phyloP scores from a whole-genome alignment of 306 rosid genomes.

The Rubus parviflorus region DNA sequence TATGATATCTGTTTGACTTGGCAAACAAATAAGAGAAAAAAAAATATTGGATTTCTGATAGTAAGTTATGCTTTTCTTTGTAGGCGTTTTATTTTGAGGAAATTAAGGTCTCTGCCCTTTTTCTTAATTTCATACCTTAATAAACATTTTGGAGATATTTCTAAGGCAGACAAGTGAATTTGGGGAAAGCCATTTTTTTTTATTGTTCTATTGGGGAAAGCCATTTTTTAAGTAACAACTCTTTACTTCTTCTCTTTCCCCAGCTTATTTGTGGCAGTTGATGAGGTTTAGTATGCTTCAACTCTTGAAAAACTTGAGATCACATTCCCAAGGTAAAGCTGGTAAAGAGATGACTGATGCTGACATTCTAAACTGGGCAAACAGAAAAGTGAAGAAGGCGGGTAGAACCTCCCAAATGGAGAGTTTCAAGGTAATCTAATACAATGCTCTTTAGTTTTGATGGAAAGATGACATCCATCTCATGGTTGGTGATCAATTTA shows the following conservation, averaged over 20 bases:
- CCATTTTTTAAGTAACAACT: slow-evolving; percentile 9
- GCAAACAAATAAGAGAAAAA: not conserved
- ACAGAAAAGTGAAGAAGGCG: slow-evolving; percentile 76
- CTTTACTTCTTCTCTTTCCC: slow-evolving; percentile 17
- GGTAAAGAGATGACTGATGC: slow-evolving; percentile 90
- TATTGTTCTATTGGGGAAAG: not conserved
- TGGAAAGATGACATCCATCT: slow-evolving; percentile 1
- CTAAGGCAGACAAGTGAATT: not conserved
- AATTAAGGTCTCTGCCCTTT: not conserved
- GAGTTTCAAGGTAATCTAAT: slow-evolving; percentile 80
- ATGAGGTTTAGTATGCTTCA: slow-evolving; percentile 97
- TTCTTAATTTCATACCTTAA: not conserved
- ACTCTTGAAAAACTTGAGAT: slow-evolving; percentile 90
- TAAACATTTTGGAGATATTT: not conserved
- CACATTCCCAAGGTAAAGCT: slow-evolving; percentile 76
- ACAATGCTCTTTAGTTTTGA: not conserved
- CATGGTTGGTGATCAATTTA: slow-evolving; percentile 8
- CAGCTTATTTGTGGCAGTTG: slow-evolving; percentile 97
- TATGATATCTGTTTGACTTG: not conserved
- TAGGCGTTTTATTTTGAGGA: not conserved
- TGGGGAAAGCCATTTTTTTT: not conserved
- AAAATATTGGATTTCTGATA: not conserved
- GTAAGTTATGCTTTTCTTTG: not conserved
- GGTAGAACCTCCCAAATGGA: slow-evolving; percentile 83
- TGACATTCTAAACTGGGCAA: slow-evolving; percentile 92